Conservation (phyloP, 1,139 yeast species). For the Arxiozyma heterogenica region DNA sequence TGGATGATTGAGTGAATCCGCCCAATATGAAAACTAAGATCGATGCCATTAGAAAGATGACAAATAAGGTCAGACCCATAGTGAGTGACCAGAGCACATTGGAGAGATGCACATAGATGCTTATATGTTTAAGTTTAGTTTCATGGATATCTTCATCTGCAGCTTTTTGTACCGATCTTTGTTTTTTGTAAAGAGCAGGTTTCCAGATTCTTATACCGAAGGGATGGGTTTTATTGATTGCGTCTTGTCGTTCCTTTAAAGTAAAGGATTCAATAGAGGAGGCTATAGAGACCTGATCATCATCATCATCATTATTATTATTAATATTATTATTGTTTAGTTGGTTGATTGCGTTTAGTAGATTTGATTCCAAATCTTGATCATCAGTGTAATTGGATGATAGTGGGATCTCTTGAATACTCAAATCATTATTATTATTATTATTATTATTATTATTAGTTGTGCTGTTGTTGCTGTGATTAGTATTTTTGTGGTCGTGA, state of each 20-base stretch:
- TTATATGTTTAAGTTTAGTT: slow-evolving; percentile 40
- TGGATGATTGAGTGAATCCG: slow-evolving; percentile 37
- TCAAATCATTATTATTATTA: slow-evolving; percentile 5
- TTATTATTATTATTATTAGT: slow-evolving; percentile 4
- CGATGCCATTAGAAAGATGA: slow-evolving; percentile 44
- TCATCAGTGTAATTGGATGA: background rate
- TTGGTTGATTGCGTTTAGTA: background rate
- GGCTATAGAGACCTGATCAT: slow-evolving; percentile 11
- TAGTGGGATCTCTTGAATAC: slow-evolving; percentile 6
- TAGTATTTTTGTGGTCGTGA: background rate
- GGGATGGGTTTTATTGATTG: slow-evolving; percentile 93
- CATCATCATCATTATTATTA: background rate
- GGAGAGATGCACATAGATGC: slow-evolving; percentile 59
- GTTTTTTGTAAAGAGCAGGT: slow-evolving; percentile 90
- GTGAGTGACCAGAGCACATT: slow-evolving; percentile 69
- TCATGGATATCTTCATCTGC: slow-evolving; percentile 95
- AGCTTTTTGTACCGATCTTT: slow-evolving; percentile 80
- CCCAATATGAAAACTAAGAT: slow-evolving; percentile 41
- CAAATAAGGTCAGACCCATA: slow-evolving; percentile 54
- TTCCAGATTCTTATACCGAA: slow-evolving; percentile 98
- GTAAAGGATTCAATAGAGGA: slow-evolving; percentile 62
- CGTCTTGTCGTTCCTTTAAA: slow-evolving; percentile 87
- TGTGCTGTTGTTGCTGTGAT: background rate
- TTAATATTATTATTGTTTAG: background rate
- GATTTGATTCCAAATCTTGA: slow-evolving; percentile 1